These are phyloP conservation scores for Blastobotrys illinoisensis DNA, from an alignment of 1,139 yeast genomes.

Conservation along the genomic window DNA sequence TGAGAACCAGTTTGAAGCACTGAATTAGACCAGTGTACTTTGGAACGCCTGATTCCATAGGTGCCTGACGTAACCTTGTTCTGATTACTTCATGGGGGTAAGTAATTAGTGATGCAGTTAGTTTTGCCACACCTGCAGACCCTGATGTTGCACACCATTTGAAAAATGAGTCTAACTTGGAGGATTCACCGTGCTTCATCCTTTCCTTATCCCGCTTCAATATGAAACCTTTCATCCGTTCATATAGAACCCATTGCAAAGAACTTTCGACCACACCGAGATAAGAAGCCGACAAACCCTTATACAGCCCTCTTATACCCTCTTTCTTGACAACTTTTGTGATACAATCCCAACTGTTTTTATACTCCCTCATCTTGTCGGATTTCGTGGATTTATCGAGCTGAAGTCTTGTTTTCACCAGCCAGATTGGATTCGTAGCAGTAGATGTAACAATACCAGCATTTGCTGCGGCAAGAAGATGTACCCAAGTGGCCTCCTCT, in stretches of 20 bases:
- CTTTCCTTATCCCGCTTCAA: slow-evolving; percentile 46
- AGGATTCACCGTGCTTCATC: slow-evolving; percentile 38
- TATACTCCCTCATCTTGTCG: slow-evolving; percentile 57
- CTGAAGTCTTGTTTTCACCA: slow-evolving; percentile 90
- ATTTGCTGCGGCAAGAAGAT: slow-evolving; percentile 77
- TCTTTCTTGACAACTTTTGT: slow-evolving; percentile 64
- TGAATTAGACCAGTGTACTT: slow-evolving; percentile 88
- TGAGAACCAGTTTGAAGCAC: slow-evolving; percentile 73
- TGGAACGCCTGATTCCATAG: slow-evolving; percentile 68
- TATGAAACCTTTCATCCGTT: slow-evolving; percentile 80
- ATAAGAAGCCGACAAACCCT: slow-evolving; percentile 90
- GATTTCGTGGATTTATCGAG: slow-evolving; percentile 52
- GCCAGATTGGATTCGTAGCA: slow-evolving; percentile 99
- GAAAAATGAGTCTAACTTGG: slow-evolving; percentile 59
- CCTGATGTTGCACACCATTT: slow-evolving; percentile 98
- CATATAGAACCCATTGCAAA: slow-evolving; percentile 94
- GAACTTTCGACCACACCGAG: slow-evolving; percentile 92
- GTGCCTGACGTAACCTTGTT: slow-evolving; percentile 94
- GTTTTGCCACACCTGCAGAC: slow-evolving; percentile 95
- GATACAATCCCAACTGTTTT: slow-evolving; percentile 82
- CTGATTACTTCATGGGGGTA: slow-evolving; percentile 98
- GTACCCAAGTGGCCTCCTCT: slow-evolving; percentile 78
- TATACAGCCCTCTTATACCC: slow-evolving; percentile 74
- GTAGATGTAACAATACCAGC: slow-evolving; percentile 97
- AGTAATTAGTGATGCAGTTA: slow-evolving; percentile 85